Evolutionary conservation across 768 basidiomycete species (phyloP), one percentile per base, ranked within the genome.

Genomic region (Galerina sulciceps): DNA sequence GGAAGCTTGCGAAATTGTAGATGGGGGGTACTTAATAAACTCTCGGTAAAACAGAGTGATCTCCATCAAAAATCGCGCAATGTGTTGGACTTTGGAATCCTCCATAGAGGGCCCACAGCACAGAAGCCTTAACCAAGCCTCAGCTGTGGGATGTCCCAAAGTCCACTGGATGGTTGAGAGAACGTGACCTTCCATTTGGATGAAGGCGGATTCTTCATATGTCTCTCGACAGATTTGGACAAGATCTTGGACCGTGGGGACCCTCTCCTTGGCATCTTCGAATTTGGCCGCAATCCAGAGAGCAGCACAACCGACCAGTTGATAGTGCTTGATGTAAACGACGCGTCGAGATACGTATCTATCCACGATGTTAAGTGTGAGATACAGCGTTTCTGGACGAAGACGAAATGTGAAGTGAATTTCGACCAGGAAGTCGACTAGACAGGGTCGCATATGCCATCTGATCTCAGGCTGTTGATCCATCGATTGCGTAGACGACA

Each of bases 201-300:
- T 89, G 75, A 99, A 99, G 1, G 96, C 96, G 3, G 90, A 90
- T 74, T 96, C 95, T 71, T 98, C 96, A 73, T 99, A 99, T 2
- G 94, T 94, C 69, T 96, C 90, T 68, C 91, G 94, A 78, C 97
- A 99, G 73, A 97, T 94, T 70, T 94, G 90, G 43, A 89, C 89
- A 53, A 99, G 89, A 63, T 99, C 96, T 69, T 93, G 89, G 6
- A 98, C 92, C 1, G 94, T 93, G 10, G 97, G 97, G 13, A 99
- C 94, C 62, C 96, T 94, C 70, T 99, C 96, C 75, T 99, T 99
- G 20, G 95, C 92, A 69, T 99, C 97, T 76, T 99, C 97, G 67
- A 98, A 99, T 77, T 99, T 99, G 63, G 96, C 92, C 14, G 97
- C 97, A 65, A 99, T 98, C 97, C 97, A 99, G 11, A 99, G 83